A percentile compares a stretch with the other conserved stretches of the same genome.
These are phyloP conservation scores for Musa balbisiana DNA, from an alignment of 202 grass and related monocot genomes.

Conservation along the genomic window DNA sequence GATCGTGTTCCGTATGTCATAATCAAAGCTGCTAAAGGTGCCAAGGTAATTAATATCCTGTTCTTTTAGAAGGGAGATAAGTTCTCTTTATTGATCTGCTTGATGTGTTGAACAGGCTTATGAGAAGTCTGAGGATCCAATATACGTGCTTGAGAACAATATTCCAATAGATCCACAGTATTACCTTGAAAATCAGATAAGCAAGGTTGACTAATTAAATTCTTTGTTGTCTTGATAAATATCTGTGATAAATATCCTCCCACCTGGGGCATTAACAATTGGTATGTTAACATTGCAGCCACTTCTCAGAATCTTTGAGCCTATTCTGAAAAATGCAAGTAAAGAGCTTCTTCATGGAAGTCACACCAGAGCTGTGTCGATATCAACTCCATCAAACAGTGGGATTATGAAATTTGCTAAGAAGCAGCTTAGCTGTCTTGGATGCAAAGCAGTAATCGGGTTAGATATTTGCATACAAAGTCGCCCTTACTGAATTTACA, in stretches of 20 bases:
- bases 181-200: conserved; percentile 98
- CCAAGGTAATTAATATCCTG: conserved; percentile 54
- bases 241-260: conserved; percentile 1
- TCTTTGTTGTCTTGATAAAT: neutral
- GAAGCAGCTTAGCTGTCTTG: conserved; percentile 86
- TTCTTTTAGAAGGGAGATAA: neutral
- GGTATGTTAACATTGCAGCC: conserved; percentile 40
- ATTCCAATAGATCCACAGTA: conserved; percentile 98
- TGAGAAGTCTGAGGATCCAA: conserved; percentile 97
- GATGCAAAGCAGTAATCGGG: conserved; percentile 98
- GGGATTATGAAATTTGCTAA: conserved; percentile 99
- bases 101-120: conserved; percentile 63
- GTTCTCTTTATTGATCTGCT: conserved; percentile 26
- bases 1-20: conserved; percentile 98
- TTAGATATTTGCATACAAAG: conserved; percentile 12
- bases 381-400: conserved; percentile 94
- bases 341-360: conserved; percentile 96
- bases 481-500: neutral
- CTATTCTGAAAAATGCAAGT: conserved; percentile 93
- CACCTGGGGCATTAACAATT: neutral
- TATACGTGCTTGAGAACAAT: conserved; percentile 95
- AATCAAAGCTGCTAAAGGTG: conserved; percentile 94
- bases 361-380: conserved; percentile 88
- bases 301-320: conserved; percentile 90
- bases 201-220: conserved; percentile 51